Conservation (phyloP, 768 basidiomycete species). For the Russula emetica region DNA sequence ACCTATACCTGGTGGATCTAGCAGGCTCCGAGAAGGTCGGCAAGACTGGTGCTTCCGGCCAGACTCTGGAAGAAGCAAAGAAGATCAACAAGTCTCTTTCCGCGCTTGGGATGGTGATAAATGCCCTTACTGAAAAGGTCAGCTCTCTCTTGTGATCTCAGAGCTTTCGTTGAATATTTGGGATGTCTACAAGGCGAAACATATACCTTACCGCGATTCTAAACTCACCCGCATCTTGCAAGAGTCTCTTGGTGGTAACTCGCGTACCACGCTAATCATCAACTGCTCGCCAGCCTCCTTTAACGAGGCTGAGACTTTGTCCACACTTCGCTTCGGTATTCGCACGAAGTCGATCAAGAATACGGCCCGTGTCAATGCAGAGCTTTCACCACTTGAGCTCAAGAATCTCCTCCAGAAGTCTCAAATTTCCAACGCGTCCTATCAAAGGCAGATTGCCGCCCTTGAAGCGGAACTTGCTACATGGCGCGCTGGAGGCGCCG, state of each 20-base stretch:
- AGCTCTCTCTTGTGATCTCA: slow-evolving; percentile 70
- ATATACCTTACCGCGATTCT: slow-evolving; percentile 98
- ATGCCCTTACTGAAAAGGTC: slow-evolving; percentile 96
- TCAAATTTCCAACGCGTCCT: slow-evolving; percentile 75
- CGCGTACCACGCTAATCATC: slow-evolving; percentile 95
- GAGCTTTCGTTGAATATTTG: slow-evolving; percentile 94
- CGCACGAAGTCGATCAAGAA: slow-evolving; percentile 99
- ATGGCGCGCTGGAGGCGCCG: slow-evolving; percentile 84
- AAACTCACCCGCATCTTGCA: slow-evolving; percentile 98
- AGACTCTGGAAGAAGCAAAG: slow-evolving; percentile 98
- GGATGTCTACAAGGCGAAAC: slow-evolving; percentile 64
- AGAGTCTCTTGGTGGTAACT: slow-evolving; percentile 96
- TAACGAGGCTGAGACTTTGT: slow-evolving; percentile 94
- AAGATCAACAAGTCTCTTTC: slow-evolving; percentile 99
- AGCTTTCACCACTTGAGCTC: slow-evolving; percentile 93
- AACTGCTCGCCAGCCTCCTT: slow-evolving; percentile 98
- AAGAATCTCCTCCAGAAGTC: slow-evolving; percentile 89
- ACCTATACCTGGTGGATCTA: slow-evolving; percentile 94
- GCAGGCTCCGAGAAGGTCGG: slow-evolving; percentile 99
- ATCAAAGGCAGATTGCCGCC: slow-evolving; percentile 81
- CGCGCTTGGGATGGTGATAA: slow-evolving; percentile 99
- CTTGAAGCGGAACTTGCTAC: slow-evolving; percentile 87
- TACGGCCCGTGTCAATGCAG: slow-evolving; percentile 96
- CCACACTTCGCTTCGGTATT: slow-evolving; percentile 98
- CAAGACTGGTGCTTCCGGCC: slow-evolving; percentile 98